Base-by-base conservation (phyloP, 345 rosid species). In the Erucastrum elatum region DNA sequence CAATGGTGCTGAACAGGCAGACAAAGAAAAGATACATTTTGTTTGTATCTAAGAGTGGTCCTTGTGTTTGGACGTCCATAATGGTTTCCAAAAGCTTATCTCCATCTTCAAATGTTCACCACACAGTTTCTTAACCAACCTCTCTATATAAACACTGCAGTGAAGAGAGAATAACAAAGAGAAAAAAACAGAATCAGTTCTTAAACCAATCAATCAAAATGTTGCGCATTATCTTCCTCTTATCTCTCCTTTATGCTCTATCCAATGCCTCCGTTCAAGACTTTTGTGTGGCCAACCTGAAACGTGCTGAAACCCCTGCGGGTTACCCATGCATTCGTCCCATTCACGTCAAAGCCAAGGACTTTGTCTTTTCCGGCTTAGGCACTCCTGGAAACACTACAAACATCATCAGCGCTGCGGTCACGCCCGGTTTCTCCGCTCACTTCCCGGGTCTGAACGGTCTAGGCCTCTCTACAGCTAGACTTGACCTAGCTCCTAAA, bases 201-300 rank as follows among this genome's bases (percentile, higher is more conserved):
- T 44, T 41, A 56, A 66, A 72, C 63, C 73, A 66, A 46, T 6
- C 72, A 73, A 17, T 51, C 46, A 84, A 83, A 82, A 93, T 93
- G 96, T 67, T 84, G 64, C 90, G 68, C 81, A 68, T 80, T 75
- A 74, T 87, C 82, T 80, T 85, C 84, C 70, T 90, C 60, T 68
- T 85, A 64, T 76, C 87, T 60, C 84, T 90, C 13, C 56, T 88
- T 70, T 79, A 82, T 74, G 53, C 84, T 16, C 78, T 83, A 49
- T 71, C 86, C 46, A 29, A 83, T 80, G 88, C 87, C 30, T 64
- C 81, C 0, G 91, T 86, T 53, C 85, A 85, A 59, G 98, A 94
- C 75, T 94, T 94, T 85, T 94, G 97, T 15, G 96, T 94, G 0
- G 98, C 91, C 0, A 77, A 89, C 81, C 84, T 87, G 1, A 85